These are phyloP conservation scores for Heliocybe sulcata DNA, from an alignment of 1,284 basidiomycete genomes.

Conservation along the genomic window DNA sequence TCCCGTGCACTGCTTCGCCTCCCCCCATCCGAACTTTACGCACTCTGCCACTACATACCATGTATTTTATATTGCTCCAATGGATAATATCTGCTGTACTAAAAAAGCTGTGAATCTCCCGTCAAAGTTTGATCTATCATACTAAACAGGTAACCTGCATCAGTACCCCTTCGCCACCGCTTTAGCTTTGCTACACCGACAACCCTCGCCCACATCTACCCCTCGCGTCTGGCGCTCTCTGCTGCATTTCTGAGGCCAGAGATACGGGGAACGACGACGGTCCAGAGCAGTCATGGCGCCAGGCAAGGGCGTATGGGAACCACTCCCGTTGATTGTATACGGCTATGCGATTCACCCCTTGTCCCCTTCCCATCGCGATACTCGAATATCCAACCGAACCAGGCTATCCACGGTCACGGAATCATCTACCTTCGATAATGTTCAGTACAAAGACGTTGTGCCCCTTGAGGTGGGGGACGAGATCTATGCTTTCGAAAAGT, in stretches of 20 bases:
- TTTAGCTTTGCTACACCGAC: neutral
- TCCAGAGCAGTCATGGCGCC: neutral
- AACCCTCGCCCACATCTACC: neutral
- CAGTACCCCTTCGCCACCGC: neutral
- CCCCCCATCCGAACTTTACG: too few species aligned
- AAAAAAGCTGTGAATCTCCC: neutral
- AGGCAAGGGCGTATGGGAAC: slow-evolving; percentile 56
- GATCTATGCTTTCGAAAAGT: slow-evolving; percentile 93
- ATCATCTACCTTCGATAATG: slow-evolving; percentile 56
- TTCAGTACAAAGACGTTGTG: slow-evolving; percentile 68
- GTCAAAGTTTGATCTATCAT: neutral
- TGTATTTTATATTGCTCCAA: too few species aligned
- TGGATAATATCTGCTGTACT: too few species aligned
- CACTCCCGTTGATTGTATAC: slow-evolving; percentile 73
- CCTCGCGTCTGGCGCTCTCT: neutral
- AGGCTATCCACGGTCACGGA: slow-evolving; percentile 68
- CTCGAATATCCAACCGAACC: slow-evolving; percentile 51
- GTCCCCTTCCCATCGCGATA: slow-evolving; percentile 65
- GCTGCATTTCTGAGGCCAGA: neutral
- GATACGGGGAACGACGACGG: neutral
- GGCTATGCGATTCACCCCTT: slow-evolving; percentile 80
- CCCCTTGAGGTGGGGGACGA: slow-evolving; percentile 89
- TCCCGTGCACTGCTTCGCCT: too few species aligned
- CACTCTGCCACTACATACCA: too few species aligned
- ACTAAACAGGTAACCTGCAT: neutral